Conservation (phyloP, 331 rosid genomes). For the Prunus yedoensis region DNA sequence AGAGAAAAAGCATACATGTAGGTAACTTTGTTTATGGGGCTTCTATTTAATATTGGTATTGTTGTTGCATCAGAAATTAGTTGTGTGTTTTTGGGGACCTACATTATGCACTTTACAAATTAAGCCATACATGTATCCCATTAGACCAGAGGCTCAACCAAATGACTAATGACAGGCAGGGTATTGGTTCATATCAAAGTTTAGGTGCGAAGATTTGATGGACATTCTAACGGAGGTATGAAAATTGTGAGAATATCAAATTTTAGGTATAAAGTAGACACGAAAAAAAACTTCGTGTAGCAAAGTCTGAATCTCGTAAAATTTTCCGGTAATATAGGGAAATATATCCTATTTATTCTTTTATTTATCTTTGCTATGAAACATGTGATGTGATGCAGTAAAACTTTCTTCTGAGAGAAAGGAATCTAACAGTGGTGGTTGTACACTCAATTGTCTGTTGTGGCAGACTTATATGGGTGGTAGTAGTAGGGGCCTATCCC, state of each 20-base stretch:
- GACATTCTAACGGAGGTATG: too few relatives aligned
- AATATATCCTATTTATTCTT: background rate
- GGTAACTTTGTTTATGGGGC: conserved; percentile 17
- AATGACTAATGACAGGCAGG: background rate
- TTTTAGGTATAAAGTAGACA: too few relatives aligned
- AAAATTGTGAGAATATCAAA: too few relatives aligned
- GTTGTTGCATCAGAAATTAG: conserved; percentile 6
- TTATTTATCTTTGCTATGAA: background rate
- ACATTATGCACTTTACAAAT: conserved; percentile 19
- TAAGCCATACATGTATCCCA: conserved; percentile 7
- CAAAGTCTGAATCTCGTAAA: too few relatives aligned
- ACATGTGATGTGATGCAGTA: background rate
- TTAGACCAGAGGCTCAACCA: background rate
- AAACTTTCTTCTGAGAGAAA: background rate
- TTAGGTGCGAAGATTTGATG: too few relatives aligned
- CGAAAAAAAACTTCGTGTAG: too few relatives aligned
- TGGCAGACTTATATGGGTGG: conserved; percentile 26
- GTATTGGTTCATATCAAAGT: too few relatives aligned
- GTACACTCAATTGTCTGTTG: conserved; percentile 24
- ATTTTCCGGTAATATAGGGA: rapidly evolving
- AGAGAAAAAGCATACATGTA: conserved; percentile 6
- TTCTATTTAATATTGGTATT: background rate
- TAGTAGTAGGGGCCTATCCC: conserved; percentile 32
- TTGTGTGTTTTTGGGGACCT: conserved; percentile 25
- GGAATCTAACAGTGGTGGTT: conserved; percentile 29